These are phyloP conservation scores for Neocatenulostroma microsporum DNA, from an alignment of 2,329 filamentous ascomycete species.

Conservation along the genomic window DNA sequence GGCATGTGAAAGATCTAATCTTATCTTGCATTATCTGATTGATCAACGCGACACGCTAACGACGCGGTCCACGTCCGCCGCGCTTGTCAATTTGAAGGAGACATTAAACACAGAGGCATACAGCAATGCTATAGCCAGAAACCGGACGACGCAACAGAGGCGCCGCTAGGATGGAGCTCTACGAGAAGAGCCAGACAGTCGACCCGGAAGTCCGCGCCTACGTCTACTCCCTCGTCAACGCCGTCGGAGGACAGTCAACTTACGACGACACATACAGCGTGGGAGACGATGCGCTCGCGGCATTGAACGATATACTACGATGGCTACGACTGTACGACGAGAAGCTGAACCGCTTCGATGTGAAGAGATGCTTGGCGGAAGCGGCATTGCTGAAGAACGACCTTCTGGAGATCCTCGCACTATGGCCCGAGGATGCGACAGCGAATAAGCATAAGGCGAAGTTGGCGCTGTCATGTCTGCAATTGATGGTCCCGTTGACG, in stretches of 20 bases:
- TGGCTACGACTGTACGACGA: slow-evolving; percentile 76
- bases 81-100: no score
- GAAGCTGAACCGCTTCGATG: slow-evolving; percentile 87
- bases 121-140: no score
- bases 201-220: slow-evolving; percentile 90
- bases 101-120: no score
- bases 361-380: slow-evolving; percentile 84
- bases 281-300: slow-evolving; percentile 86
- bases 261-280: slow-evolving; percentile 59
- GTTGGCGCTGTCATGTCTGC: slow-evolving; percentile 75
- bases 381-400: slow-evolving; percentile 88
- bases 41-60: no score
- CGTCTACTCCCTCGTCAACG: slow-evolving; percentile 87
- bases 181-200: slow-evolving; percentile 42
- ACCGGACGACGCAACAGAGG: no score
- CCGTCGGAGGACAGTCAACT: slow-evolving; percentile 48
- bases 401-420: slow-evolving; percentile 76
- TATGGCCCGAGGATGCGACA: slow-evolving; percentile 66
- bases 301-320: slow-evolving; percentile 84
- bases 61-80: no score
- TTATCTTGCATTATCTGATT: no score
- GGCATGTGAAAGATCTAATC: slow-evolving; percentile 2
- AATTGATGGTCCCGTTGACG: slow-evolving; percentile 84
- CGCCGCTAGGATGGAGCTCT: no score
- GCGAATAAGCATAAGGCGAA: slow-evolving; percentile 70